Conservation (phyloP, 2,329 filamentous ascomycete species). For the Podosphaera fusca region DNA sequence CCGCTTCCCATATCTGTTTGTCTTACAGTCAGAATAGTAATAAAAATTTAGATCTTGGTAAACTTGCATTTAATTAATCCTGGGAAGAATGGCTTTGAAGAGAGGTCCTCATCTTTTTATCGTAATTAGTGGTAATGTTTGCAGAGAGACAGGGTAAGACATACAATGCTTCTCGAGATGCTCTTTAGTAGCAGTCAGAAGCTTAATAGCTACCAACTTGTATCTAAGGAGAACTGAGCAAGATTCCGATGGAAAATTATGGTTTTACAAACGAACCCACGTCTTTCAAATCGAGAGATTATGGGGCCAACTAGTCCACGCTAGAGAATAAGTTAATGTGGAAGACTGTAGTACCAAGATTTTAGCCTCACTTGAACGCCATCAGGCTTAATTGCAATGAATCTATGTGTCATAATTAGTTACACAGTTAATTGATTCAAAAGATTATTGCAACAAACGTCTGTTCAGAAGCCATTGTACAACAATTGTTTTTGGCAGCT, state of each 20-base stretch:
- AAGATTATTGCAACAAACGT: conserved; percentile 32
- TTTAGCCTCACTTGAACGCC: conserved; percentile 65
- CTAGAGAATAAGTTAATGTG: conserved; percentile 22
- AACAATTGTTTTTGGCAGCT: conserved; percentile 20
- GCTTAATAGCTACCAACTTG: conserved; percentile 98
- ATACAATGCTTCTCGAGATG: conserved; percentile 92
- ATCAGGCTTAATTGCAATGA: conserved; percentile 99
- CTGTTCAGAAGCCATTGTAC: conserved; percentile 53
- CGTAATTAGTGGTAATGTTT: background rate
- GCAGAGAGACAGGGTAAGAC: conserved; percentile 13
- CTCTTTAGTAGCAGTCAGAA: conserved; percentile 66
- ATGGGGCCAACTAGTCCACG: conserved; percentile 95
- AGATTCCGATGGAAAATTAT: background rate
- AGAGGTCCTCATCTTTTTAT: conserved; percentile 53
- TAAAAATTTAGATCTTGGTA: background rate
- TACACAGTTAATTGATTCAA: conserved; percentile 10
- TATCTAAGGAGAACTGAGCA: conserved; percentile 31
- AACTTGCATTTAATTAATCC: conserved; percentile 73
- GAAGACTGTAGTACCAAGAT: background rate
- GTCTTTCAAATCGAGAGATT: conserved; percentile 93
- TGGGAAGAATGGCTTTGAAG: conserved; percentile 88
- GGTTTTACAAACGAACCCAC: conserved; percentile 37
- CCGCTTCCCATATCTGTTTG: conserved; percentile 76
- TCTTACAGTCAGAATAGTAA: conserved; percentile 7
- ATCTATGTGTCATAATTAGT: conserved; percentile 30